Conservation (phyloP, 179 eudicot genomes). For the Spinacia oleracea region DNA sequence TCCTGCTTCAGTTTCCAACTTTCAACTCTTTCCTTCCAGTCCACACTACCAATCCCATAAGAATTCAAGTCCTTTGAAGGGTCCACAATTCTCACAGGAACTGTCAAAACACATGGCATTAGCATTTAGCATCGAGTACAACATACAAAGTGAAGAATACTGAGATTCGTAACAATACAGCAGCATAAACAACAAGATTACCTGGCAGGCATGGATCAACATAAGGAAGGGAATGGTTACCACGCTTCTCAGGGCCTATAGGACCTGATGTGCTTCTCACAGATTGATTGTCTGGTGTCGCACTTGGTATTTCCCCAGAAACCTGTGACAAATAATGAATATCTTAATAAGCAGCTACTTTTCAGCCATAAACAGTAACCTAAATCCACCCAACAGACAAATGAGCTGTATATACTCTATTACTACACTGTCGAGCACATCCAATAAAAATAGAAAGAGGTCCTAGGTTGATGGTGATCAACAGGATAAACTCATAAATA, state of each 20-base stretch:
- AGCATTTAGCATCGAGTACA: conserved; percentile 20
- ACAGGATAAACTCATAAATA: neutral
- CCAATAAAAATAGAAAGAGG: neutral
- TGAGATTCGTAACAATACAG: neutral
- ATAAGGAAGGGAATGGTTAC: conserved; percentile 68
- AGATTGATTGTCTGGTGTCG: conserved; percentile 80
- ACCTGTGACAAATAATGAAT: conserved; percentile 43
- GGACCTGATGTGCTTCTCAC: conserved; percentile 95
- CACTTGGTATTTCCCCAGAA: conserved; percentile 83
- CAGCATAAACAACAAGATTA: conserved; percentile 22
- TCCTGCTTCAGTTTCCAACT: conserved; percentile 94
- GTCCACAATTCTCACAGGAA: conserved; percentile 87
- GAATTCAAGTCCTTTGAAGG: conserved; percentile 90
- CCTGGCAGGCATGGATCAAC: conserved; percentile 94
- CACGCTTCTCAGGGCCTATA: conserved; percentile 79
- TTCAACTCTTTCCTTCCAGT: conserved; percentile 97
- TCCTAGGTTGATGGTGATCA: neutral
- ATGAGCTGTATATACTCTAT: neutral
- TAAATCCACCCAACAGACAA: neutral
- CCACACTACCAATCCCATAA: conserved; percentile 82
- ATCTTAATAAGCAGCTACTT: conserved; percentile 7
- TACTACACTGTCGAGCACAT: neutral
- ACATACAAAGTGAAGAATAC: conserved; percentile 6
- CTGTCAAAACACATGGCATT: conserved; percentile 39
- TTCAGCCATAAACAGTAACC: neutral